Evolutionary conservation across 2,329 filamentous ascomycete species (phyloP), one percentile per base, ranked within the genome.

Genomic region (Aureobasidium leucospermi): DNA sequence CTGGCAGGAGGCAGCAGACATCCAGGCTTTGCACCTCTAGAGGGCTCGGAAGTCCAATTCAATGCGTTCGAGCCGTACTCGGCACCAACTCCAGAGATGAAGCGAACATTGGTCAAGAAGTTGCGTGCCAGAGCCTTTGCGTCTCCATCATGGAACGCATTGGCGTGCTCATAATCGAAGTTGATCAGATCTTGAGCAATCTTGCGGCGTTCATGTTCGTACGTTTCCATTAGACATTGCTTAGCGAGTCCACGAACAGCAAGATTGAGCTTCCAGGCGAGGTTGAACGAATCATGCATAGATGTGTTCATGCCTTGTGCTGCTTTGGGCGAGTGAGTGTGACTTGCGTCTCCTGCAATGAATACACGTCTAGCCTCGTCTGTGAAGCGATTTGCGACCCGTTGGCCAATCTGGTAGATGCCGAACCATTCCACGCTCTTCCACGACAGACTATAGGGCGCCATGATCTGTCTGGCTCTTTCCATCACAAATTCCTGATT

Each of bases 71-170:
- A 74, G 6, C 78, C 79, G 70, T 90, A 90, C 68, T 84, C 83
- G 3, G 85, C 86, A 1, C 87, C 87, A 34, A 87, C 81, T 13
- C 87, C 87, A 0, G 85, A 87, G 64, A 89, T 90, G 73, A 90
- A 90, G 8, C 84, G 82, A 38, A 88, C 81, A 60, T 89, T 89
- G 47, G 82, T 84, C 47, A 81, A 77, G 69, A 90, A 89, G 70
- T 89, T 89, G 63, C 82, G 79, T 0, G 85, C 83, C 1, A 90
- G 76, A 0, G 82, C 84, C 49, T 78, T 77, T 13, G 82, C 78
- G 63, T 89, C 85, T 34, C 85, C 85, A 4, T 78, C 80, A 19
- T 83, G 79, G 65, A 84, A 72, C 31, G 78, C 78, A 57, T 76
- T 76, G 48, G 77, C 77, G 60, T 81, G 79, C 62, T 78, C 77